Evolutionary conservation across 2,329 filamentous ascomycete genomes (phyloP), one percentile per base, ranked within the genome.

Genomic region (Sporothrix pseudoabietina): DNA sequence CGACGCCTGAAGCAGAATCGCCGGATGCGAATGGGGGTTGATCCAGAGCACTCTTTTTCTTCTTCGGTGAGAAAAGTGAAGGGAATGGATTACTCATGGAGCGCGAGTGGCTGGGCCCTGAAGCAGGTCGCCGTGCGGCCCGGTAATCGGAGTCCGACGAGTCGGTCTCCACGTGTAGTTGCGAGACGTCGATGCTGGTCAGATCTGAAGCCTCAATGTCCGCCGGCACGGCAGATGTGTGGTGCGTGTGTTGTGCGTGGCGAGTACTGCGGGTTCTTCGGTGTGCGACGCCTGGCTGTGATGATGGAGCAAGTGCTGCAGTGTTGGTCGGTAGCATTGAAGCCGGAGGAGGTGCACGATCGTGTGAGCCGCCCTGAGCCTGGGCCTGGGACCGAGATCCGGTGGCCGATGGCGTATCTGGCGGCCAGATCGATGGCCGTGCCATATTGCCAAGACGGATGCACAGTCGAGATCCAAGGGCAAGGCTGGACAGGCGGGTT

Each of bases 41-140:
- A 76, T 72, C 80, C 80, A 78, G 79, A 44, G 84, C 81, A 77
- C 85, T 86, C 81, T 88, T 90, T 79, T 89, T 90, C 79, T 89
- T 90, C 75, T 83, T 86, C 75, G 83, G 82, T 44, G 87, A 85
- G 79, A 94, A 93, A 44, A 94, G 82, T 22, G 89, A 90, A 8
- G 92, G 91, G 76, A 95, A 92, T 12, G 93, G 92, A 78, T 95
- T 91, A 85, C 93, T 96, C 83, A 92, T 88, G 72, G 93, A 94
- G 72, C 92, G 89, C 39, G 83, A 82, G 80, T 91, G 89, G 69
- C 76, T 76, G 44, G 79, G 76, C 75, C 76, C 71, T 70, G 77
- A 4, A 71, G 75, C 54, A 77, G 75, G 71, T 76, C 76, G 47
- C 16, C 73, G 66, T 79, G 79, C 74, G 81, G 79, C 68, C 22